These are phyloP conservation scores for Parastagonospora nodorum DNA, from an alignment of 2,329 filamentous ascomycete species.

Conservation along the genomic window DNA sequence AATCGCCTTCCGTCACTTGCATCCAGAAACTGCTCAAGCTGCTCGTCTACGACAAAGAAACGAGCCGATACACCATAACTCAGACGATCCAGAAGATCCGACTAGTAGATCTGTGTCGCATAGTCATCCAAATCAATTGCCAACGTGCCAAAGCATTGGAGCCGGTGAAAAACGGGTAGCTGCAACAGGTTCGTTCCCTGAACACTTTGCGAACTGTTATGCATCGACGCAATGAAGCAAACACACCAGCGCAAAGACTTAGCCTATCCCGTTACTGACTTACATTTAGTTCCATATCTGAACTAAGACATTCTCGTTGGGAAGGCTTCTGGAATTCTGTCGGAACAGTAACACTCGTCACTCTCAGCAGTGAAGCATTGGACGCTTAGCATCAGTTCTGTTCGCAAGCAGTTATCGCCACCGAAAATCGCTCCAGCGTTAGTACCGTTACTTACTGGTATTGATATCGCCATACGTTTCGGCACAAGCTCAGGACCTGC, in stretches of 20 bases:
- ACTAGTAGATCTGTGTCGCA: slow-evolving; percentile 21
- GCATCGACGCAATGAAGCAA: slow-evolving; percentile 43
- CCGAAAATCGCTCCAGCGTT: neutral
- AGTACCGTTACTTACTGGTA: neutral
- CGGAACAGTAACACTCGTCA: neutral
- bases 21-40: slow-evolving; percentile 35
- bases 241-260: slow-evolving; percentile 27
- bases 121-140: slow-evolving; percentile 35
- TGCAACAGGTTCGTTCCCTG: slow-evolving; percentile 42
- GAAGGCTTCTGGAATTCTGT: slow-evolving; percentile 23
- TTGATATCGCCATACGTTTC: slow-evolving; percentile 8
- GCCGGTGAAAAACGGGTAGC: slow-evolving; percentile 40
- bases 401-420: slow-evolving; percentile 4
- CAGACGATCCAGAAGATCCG: slow-evolving; percentile 39
- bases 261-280: slow-evolving; percentile 31
- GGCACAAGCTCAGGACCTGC: slow-evolving; percentile 12
- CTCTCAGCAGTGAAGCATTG: neutral
- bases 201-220: slow-evolving; percentile 34
- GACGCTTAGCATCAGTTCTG: neutral
- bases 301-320: slow-evolving; percentile 12
- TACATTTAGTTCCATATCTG: slow-evolving; percentile 24
- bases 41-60: slow-evolving; percentile 40
- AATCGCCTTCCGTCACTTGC: slow-evolving; percentile 39
- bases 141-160: slow-evolving; percentile 21
- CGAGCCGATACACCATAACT: slow-evolving; percentile 38